Percentiles rank a stretch among this genome's conserved stretches.
Conservation (phyloP, 2,329 filamentous ascomycete species). For the Sclerotinia sclerotiorum region DNA sequence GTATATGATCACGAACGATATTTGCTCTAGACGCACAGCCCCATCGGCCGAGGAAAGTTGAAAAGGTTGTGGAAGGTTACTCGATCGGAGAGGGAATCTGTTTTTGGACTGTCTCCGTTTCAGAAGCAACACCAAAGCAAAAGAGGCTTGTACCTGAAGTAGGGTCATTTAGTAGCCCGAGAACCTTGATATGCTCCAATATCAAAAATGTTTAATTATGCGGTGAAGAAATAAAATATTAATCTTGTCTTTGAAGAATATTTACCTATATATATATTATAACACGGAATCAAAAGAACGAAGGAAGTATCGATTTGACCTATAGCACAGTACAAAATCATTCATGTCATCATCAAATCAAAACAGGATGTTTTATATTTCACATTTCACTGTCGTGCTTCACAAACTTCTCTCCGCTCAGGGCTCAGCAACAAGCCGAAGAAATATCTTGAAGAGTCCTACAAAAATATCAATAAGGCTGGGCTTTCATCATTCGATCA, state of each 20-base stretch:
- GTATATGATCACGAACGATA: not conserved
- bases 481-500: not conserved
- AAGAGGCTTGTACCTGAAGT: conserved; percentile 12
- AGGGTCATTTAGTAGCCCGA: not conserved
- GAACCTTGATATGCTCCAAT: not conserved
- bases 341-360: not conserved
- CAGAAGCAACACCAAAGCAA: conserved; percentile 2
- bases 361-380: not conserved
- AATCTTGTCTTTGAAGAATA: not conserved
- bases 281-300: not conserved
- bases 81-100: not conserved
- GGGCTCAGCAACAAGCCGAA: not conserved
- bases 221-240: not conserved
- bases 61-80: not conserved
- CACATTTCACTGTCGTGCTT: not conserved
- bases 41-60: not conserved
- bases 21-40: conserved; percentile 14
- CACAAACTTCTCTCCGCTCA: not conserved
- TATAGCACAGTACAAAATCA: not conserved
- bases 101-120: not conserved
- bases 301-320: not conserved
- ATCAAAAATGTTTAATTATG: not conserved
- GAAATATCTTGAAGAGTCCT: not conserved
- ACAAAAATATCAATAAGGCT: not conserved
- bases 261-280: not conserved